These are phyloP conservation scores for Chondrostereum purpureum DNA, from an alignment of 1,284 basidiomycete genomes.

Conservation along the genomic window DNA sequence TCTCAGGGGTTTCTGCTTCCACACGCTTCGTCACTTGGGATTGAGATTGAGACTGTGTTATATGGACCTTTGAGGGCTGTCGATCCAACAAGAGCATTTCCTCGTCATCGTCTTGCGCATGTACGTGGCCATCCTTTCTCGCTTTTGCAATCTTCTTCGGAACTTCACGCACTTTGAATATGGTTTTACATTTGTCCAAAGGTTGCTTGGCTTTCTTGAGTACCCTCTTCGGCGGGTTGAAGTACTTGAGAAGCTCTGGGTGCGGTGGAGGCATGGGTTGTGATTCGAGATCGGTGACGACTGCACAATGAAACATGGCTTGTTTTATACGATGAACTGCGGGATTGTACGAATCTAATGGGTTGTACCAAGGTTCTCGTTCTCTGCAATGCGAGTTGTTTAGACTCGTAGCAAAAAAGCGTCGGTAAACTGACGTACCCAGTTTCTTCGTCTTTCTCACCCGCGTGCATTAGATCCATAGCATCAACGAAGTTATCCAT, in stretches of 20 bases:
- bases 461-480: slow-evolving; percentile 79
- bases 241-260: slow-evolving; percentile 77
- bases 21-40: slow-evolving; percentile 9
- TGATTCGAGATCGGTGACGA: slow-evolving; percentile 65
- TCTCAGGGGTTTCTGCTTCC: slow-evolving; percentile 33
- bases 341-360: slow-evolving; percentile 78
- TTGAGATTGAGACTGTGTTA: slow-evolving; percentile 16
- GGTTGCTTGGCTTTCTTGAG: slow-evolving; percentile 52
- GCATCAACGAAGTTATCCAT: slow-evolving; percentile 86
- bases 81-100: slow-evolving; percentile 54
- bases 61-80: slow-evolving; percentile 26
- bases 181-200: slow-evolving; percentile 54
- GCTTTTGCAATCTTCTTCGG: slow-evolving; percentile 45
- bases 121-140: slow-evolving; percentile 55
- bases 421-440: slow-evolving; percentile 47
- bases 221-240: slow-evolving; percentile 68
- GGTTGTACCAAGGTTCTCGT: slow-evolving; percentile 70
- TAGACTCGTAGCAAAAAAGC: background rate
- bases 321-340: slow-evolving; percentile 88
- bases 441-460: slow-evolving; percentile 63
- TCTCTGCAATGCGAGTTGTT: slow-evolving; percentile 27
- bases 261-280: slow-evolving; percentile 82
- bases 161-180: slow-evolving; percentile 73
- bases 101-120: slow-evolving; percentile 55
- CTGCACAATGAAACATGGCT: slow-evolving; percentile 83